phyloP scores from a whole-genome alignment of 352 stramenopile genomes.

The Globisporangium okanoganense region DNA sequence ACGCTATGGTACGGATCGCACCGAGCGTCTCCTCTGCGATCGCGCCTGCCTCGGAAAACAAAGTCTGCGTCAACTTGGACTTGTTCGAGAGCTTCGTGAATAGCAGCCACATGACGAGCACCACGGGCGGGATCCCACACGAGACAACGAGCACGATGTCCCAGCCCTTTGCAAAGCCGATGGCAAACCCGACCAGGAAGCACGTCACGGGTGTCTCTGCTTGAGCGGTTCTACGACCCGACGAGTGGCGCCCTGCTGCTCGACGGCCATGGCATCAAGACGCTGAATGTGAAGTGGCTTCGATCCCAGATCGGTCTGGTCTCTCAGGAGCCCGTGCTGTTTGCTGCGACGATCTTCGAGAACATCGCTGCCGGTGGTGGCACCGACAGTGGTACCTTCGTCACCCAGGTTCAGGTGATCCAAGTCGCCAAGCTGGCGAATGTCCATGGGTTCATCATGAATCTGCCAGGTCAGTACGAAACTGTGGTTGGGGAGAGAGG shows the following conservation, averaged over 20 bases:
- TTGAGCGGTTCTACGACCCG: constrained; percentile 1
- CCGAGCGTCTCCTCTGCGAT: background rate
- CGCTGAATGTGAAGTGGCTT: background rate
- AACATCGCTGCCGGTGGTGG: background rate
- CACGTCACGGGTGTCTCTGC: background rate
- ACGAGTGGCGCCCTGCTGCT: background rate
- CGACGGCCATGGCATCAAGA: background rate
- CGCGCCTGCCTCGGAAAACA: background rate
- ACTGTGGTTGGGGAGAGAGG: constrained; percentile 35
- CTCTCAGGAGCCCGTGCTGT: background rate
- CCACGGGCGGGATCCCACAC: background rate
- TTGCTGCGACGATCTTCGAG: background rate
- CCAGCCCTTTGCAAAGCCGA: background rate
- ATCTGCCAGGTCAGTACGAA: constrained; percentile 86
- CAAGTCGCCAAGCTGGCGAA: constrained; percentile 19
- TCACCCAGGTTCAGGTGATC: background rate
- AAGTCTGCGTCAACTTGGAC: background rate
- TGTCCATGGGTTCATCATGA: constrained; percentile 61
- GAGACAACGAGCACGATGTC: background rate
- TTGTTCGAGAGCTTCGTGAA: background rate
- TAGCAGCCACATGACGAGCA: background rate
- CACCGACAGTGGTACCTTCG: background rate
- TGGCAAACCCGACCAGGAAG: background rate
- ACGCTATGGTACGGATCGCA: too few relatives aligned
- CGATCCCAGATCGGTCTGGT: background rate